A percentile compares a stretch with the other conserved stretches of the same genome.
phyloP scores from a whole-genome alignment of 2,329 filamentous ascomycete genomes.

The Arthrobotrys megalospora region DNA sequence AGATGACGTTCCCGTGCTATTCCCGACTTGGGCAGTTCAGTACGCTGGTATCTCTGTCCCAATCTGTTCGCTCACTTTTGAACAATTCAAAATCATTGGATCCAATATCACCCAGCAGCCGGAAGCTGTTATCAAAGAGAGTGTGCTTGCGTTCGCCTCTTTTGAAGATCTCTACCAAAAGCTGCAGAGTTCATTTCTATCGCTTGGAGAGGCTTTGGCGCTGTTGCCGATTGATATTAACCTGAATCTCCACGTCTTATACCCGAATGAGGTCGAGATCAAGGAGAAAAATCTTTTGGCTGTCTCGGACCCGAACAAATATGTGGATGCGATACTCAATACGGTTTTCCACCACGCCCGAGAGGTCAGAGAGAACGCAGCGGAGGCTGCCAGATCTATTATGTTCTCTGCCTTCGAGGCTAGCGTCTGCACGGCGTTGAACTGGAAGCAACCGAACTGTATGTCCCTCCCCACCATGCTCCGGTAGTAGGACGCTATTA shows the following conservation, averaged over 20 bases:
- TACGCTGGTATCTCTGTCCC: constrained; percentile 85
- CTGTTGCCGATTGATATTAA: constrained; percentile 84
- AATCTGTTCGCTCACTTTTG: constrained; percentile 81
- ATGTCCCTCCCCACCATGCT: constrained; percentile 65
- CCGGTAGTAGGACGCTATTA: not conserved
- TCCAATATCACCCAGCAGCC: constrained; percentile 60
- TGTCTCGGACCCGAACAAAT: constrained; percentile 85
- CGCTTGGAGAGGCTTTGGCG: constrained; percentile 81
- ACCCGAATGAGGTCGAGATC: constrained; percentile 83
- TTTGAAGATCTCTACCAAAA: constrained; percentile 79
- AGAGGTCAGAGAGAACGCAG: constrained; percentile 75
- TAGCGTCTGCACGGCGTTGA: constrained; percentile 90
- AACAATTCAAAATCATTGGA: constrained; percentile 74
- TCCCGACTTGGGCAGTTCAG: constrained; percentile 84
- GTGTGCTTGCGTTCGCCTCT: constrained; percentile 48
- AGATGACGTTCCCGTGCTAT: constrained; percentile 88
- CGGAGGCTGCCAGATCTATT: constrained; percentile 84
- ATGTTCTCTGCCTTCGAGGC: constrained; percentile 95
- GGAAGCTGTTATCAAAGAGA: constrained; percentile 40
- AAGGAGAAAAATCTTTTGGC: constrained; percentile 78
- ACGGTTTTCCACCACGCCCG: constrained; percentile 94
- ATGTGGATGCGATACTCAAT: constrained; percentile 85
- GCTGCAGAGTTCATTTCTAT: constrained; percentile 82
- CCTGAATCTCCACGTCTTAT: constrained; percentile 91
- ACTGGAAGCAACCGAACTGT: constrained; percentile 99